Base-by-base conservation (phyloP, 345 rosid genomes). In the Lumnitzera littorea region DNA sequence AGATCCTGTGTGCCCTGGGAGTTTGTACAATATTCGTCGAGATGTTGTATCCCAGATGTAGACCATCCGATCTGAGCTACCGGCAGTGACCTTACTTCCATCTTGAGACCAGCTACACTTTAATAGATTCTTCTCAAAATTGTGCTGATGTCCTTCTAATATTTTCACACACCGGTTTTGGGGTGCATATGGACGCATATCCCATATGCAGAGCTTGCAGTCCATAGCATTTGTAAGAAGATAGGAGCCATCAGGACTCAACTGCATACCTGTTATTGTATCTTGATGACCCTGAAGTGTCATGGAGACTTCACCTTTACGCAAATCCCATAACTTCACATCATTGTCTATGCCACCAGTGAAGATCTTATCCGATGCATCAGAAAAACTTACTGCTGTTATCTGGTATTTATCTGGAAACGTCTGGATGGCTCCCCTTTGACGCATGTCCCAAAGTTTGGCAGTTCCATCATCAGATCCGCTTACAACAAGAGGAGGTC, bases 381-480 rank as follows among this genome's bases (percentile, higher is more conserved):
- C 97, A 0, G 99, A 88, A 82, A 90, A 94, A 62, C 87, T 69
- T 15, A 90, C 99, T 0, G 99, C 97, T 0, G 97, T 90, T 68
- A 94, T 94, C 65, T 94, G 99, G 82, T 90, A 94, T 70, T 86
- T 94, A 61, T 94, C 97, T 0, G 99, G 99, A 61, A 90, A 90
- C 47, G 99, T 94, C 63, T 90, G 97, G 61, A 94, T 90, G n/a
- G 99, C 99, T 71, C 96, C 97, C 61, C 97, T 76, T 74, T 90
- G 99, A 64, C 97, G 87, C 95, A 94, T 82, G 65, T 94, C 97
- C 96, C 99, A 94, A 20, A 94, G 92, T 71, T 90, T 94, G 24
- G 97, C 97, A 62, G 97, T 92, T 72, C 99, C 99, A 48, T 92
- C 96, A 67, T 87, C 97, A 3, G 99, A 92, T 13, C 99, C 99